Percentiles rank a stretch among this genome's conserved stretches.
Evolutionary conservation across 257 asterid species (phyloP).

Genomic region (Agastache rugosa): DNA sequence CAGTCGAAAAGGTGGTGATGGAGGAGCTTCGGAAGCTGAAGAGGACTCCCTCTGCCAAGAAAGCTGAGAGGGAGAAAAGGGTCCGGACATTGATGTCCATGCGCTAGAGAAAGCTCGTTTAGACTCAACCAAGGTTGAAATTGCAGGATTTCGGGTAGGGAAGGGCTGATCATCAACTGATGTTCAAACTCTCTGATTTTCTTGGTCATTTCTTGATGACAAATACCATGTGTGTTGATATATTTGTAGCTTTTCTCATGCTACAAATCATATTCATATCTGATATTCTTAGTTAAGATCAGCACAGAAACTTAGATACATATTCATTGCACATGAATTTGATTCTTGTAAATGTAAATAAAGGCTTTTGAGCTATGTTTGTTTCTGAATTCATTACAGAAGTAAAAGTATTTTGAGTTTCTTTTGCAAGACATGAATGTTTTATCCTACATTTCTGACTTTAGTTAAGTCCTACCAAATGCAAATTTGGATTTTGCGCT

Average conservation of each 20-base stretch:
- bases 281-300: background rate
- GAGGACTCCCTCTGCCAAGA: conserved; percentile 73
- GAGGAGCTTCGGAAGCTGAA: conserved; percentile 73
- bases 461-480: too few relatives aligned
- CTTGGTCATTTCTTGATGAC: conserved; percentile 39
- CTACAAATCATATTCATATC: background rate
- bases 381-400: background rate
- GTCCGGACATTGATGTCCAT: conserved; percentile 67
- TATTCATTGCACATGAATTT: conserved; percentile 12
- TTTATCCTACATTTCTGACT: background rate
- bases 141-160: background rate
- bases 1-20: conserved; percentile 71
- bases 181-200: conserved; percentile 33
- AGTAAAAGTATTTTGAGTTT: background rate
- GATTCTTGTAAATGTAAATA: conserved; percentile 1
- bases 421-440: background rate
- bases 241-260: background rate
- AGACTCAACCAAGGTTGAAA: conserved; percentile 63
- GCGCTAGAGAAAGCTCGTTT: conserved; percentile 44
- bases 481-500: background rate
- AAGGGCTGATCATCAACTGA: conserved; percentile 49
- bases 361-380: background rate
- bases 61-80: conserved; percentile 68
- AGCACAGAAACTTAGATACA: background rate
- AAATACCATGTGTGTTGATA: background rate